These are phyloP conservation scores for Annona squamosa DNA, from an alignment of 164 flowering plant species.

Conservation along the genomic window DNA sequence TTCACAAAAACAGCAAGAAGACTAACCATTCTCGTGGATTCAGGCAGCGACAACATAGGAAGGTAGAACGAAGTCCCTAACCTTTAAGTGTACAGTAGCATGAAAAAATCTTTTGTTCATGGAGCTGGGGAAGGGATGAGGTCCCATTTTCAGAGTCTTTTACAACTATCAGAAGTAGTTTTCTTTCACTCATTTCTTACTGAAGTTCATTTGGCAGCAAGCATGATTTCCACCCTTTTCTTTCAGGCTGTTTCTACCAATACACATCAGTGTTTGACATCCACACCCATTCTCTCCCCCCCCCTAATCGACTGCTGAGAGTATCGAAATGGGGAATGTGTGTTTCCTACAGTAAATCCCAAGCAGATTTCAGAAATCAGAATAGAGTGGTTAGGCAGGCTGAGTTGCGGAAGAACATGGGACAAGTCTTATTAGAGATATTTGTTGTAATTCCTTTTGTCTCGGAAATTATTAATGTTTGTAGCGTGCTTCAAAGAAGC, in stretches of 20 bases:
- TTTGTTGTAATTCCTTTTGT: no score
- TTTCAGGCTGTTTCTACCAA: conserved; percentile 5
- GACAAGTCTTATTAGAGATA: no score
- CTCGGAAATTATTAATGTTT: no score
- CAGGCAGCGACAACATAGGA: conserved; percentile 49
- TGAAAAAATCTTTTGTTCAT: conserved; percentile 16
- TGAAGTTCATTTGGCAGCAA: background rate
- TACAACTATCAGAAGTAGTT: background rate
- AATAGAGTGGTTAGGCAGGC: no score
- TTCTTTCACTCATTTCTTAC: background rate
- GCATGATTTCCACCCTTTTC: conserved; percentile 3
- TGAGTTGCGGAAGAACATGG: no score
- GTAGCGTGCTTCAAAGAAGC: no score
- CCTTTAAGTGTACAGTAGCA: conserved; percentile 43
- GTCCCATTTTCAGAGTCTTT: conserved; percentile 11
- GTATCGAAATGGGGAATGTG: background rate
- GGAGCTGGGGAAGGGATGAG: conserved; percentile 2
- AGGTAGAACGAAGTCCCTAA: conserved; percentile 21
- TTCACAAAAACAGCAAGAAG: conserved; percentile 53
- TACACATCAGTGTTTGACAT: conserved; percentile 4
- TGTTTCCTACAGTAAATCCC: background rate
- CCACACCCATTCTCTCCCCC: background rate
- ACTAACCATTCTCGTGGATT: conserved; percentile 60
- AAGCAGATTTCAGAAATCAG: no score
- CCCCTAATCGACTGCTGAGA: background rate